Evolutionary conservation across 2,329 filamentous ascomycete species (phyloP), one percentile per base, ranked within the genome.

Genomic region (Diaporthe sp.): DNA sequence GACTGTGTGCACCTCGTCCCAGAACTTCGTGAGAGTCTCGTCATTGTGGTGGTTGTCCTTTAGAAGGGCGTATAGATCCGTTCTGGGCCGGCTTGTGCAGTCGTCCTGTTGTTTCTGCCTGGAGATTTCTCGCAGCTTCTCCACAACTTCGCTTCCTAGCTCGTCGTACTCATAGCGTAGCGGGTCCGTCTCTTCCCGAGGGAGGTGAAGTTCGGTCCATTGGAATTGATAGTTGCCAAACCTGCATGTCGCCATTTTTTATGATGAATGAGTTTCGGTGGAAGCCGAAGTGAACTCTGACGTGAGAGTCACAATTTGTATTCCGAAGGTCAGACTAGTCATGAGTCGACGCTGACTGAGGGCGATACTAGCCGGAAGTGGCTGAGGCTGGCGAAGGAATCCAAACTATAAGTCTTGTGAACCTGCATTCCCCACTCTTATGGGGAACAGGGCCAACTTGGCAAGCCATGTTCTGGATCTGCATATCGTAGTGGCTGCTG

Each of bases 131-230:
- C 42, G 58, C 22, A 61, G 58, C 10, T 42, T 61, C n/a, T 61
- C 58, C 37, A 61, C 58, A 1, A 61, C 58, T 42, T 39, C n/a
- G 58, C 58, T 42, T 25, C 58, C 58, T 37, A 61, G 37, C 37
- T 42, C 37, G n/a, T 61, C 58, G 12, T 61, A 61, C 37, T 61
- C 34, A 17, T 61, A 61, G n/a, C 58, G 58, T 25, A 61, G 58
- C n/a, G n/a, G 58, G 42, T 61, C 58, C 13, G 37, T 61, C 58
- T 61, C n/a, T 42, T 61, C 58, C 19, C 58, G 39, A 12, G 37
- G n/a, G 9, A 61, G 37, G n/a, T 61, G 58, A 61, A 61, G 58
- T 13, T 42, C 37, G 58, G 58, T 61, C 58, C 58, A 61, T 25
- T 61, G 34, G 58, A 61, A 42, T 19, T 9, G 58, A 28, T 61